These are phyloP conservation scores for Trichoderma hamatum DNA, from an alignment of 2,329 filamentous ascomycete genomes.

Conservation along the genomic window DNA sequence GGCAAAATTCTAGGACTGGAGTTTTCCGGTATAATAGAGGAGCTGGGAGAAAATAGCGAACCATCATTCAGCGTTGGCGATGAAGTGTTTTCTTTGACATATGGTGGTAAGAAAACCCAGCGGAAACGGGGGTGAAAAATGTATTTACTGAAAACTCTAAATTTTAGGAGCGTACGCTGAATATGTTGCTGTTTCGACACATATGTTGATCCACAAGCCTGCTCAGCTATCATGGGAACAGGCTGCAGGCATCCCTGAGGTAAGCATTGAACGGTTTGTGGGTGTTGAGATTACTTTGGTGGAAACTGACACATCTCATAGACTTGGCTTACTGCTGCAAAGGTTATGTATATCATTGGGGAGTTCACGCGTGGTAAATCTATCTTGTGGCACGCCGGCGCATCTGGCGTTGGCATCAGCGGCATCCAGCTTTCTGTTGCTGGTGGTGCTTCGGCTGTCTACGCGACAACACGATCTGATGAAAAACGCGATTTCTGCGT, in stretches of 20 bases:
- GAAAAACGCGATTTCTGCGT: neutral
- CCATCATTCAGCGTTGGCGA: neutral
- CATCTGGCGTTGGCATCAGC: neutral
- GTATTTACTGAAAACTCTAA: neutral
- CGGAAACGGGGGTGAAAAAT: neutral
- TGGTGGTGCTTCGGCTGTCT: neutral
- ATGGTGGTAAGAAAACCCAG: neutral
- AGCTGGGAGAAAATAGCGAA: neutral
- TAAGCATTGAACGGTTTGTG: neutral
- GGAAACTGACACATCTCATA: neutral
- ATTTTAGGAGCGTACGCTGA: neutral
- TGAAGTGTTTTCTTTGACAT: slow-evolving; percentile 4
- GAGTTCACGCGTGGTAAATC: slow-evolving; percentile 4
- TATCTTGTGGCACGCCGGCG: neutral
- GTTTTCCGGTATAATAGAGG: neutral
- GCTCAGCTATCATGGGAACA: slow-evolving; percentile 5
- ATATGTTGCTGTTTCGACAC: neutral
- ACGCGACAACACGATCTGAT: neutral
- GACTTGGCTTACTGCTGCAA: slow-evolving; percentile 1
- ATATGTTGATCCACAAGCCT: neutral
- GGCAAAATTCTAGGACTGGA: neutral
- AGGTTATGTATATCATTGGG: neutral
- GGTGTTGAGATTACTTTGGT: neutral
- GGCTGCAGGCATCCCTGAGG: neutral
- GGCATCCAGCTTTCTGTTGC: neutral